These are phyloP conservation scores for Hebeloma cylindrosporum DNA, from an alignment of 768 basidiomycete genomes.

Conservation along the genomic window DNA sequence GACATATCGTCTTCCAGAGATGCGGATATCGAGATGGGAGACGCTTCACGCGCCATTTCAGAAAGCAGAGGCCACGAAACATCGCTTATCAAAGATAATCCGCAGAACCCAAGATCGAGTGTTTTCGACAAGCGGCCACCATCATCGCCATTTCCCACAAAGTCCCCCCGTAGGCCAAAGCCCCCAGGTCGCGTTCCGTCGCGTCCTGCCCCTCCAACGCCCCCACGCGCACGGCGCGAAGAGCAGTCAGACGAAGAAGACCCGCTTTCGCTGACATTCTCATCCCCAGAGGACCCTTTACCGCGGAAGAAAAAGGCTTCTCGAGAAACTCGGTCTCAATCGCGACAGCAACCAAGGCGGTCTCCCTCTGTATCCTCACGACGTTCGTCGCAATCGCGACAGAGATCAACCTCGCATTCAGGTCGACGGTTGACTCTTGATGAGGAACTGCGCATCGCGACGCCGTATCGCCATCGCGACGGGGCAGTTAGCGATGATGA, in stretches of 20 bases:
- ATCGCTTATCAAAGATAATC: slow-evolving; percentile 6
- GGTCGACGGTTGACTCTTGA: slow-evolving; percentile 57
- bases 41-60: not conserved
- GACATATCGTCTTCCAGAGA: not conserved
- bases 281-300: slow-evolving; percentile 15
- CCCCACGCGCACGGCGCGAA: slow-evolving; percentile 4
- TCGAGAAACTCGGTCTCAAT: no score
- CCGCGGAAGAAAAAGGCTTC: no score
- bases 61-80: slow-evolving; percentile 1
- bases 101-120: slow-evolving; percentile 21
- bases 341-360: not conserved
- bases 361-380: not conserved
- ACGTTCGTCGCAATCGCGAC: not conserved
- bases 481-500: slow-evolving; percentile 30
- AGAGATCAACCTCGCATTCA: slow-evolving; percentile 23
- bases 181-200: slow-evolving; percentile 50
- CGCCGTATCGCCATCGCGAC: slow-evolving; percentile 18
- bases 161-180: slow-evolving; percentile 54
- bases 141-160: slow-evolving; percentile 58
- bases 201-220: slow-evolving; percentile 12
- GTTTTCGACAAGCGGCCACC: slow-evolving; percentile 63
- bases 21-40: slow-evolving; percentile 1
- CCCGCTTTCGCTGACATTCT: slow-evolving; percentile 33
- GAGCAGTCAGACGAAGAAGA: slow-evolving; percentile 34
- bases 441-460: slow-evolving; percentile 59